These are phyloP conservation scores for Rostrohypoxylon terebratum DNA, from an alignment of 495 filamentous ascomycete genomes.

Conservation along the genomic window DNA sequence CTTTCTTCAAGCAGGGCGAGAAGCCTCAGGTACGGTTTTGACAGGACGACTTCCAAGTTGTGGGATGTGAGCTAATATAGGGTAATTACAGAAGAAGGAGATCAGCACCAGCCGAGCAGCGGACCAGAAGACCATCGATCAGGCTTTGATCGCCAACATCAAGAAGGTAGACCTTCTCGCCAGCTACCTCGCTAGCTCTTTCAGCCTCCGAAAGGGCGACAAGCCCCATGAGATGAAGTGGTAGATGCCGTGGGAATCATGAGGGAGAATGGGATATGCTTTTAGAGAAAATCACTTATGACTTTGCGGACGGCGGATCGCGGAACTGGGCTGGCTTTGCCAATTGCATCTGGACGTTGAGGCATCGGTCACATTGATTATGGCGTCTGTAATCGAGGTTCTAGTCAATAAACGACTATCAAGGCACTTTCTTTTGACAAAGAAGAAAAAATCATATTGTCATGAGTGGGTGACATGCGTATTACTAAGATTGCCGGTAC, in stretches of 20 bases:
- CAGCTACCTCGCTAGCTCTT: conserved; percentile 89
- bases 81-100: conserved; percentile 86
- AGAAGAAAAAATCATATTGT: background rate
- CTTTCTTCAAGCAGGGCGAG: conserved; percentile 99
- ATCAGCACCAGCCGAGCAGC: conserved; percentile 86
- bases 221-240: conserved; percentile 98
- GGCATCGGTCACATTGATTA: conserved; percentile 66
- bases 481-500: conserved; percentile 5
- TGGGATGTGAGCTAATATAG: conserved; percentile 44
- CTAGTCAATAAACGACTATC: conserved; percentile 64
- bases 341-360: conserved; percentile 69
- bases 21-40: conserved; percentile 84
- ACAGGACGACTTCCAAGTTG: conserved; percentile 4
- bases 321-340: conserved; percentile 63
- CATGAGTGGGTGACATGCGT: conserved; percentile 13
- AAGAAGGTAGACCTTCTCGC: conserved; percentile 93
- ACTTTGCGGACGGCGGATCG: conserved; percentile 56
- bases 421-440: conserved; percentile 35
- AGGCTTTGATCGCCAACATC: conserved; percentile 87
- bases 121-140: conserved; percentile 98
- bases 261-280: conserved; percentile 25
- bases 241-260: conserved; percentile 58
- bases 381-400: conserved; percentile 70
- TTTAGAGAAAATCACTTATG: conserved; percentile 51
- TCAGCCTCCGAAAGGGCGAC: conserved; percentile 97